phyloP scores from a whole-genome alignment of 495 filamentous ascomycete species.

The Podospora tetraspora region DNA sequence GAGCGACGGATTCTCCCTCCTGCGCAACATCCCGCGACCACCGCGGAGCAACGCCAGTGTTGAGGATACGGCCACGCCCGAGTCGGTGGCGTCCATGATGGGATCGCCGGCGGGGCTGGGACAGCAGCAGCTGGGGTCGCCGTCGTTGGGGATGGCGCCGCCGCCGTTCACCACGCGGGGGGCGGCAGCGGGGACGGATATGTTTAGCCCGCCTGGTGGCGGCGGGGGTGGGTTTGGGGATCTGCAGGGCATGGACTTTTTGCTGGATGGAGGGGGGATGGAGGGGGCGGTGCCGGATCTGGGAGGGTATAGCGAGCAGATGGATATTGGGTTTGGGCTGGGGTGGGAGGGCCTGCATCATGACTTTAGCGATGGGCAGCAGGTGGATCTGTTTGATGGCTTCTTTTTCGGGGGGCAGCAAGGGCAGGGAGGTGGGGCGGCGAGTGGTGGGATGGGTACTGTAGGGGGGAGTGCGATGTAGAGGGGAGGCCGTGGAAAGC shows the following conservation, averaged over 20 bases:
- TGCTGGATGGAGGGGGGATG: slow-evolving; percentile 22
- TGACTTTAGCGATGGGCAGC: slow-evolving; percentile 72
- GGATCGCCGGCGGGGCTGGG: slow-evolving; percentile 30
- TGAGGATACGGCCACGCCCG: slow-evolving; percentile 27
- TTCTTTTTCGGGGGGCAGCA: slow-evolving; percentile 76
- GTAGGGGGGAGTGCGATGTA: neutral
- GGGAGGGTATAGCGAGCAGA: slow-evolving; percentile 34
- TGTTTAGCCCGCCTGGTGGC: slow-evolving; percentile 19
- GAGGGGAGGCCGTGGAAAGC: neutral
- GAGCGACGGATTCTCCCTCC: slow-evolving; percentile 31
- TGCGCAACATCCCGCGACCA: slow-evolving; percentile 32
- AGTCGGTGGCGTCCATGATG: slow-evolving; percentile 43
- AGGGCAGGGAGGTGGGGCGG: slow-evolving; percentile 18
- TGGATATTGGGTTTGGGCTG: slow-evolving; percentile 71
- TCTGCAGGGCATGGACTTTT: slow-evolving; percentile 44
- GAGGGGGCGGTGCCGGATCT: slow-evolving; percentile 24
- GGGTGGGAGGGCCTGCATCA: slow-evolving; percentile 66
- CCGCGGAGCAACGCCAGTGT: slow-evolving; percentile 30
- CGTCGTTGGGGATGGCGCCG: slow-evolving; percentile 22
- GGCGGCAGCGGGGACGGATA: slow-evolving; percentile 13
- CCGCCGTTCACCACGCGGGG: slow-evolving; percentile 18
- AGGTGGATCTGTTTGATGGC: slow-evolving; percentile 82
- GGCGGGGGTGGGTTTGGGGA: slow-evolving; percentile 32
- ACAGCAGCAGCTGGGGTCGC: slow-evolving; percentile 27
- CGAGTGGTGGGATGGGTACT: slow-evolving; percentile 3